Conservation (phyloP, 768 basidiomycete species). For the Termitomyces sp. region DNA sequence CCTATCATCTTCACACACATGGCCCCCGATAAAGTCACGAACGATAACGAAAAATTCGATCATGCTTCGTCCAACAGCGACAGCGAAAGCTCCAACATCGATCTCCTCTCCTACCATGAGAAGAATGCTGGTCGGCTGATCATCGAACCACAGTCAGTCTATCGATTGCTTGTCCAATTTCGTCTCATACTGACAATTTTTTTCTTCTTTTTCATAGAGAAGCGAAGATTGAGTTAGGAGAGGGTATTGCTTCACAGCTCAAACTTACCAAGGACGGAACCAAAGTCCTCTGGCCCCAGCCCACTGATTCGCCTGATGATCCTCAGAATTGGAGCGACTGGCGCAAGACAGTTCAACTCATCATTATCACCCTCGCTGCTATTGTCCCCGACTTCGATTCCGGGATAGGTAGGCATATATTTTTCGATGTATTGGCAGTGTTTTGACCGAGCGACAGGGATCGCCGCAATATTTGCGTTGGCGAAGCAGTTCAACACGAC, state of each 20-base stretch:
- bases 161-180: neutral
- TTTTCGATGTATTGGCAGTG: neutral
- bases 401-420: constrained; percentile 45
- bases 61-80: constrained; percentile 12
- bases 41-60: constrained; percentile 15
- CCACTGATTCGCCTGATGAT: constrained; percentile 54
- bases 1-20: constrained; percentile 4
- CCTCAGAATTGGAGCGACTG: constrained; percentile 60
- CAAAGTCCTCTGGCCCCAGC: constrained; percentile 67
- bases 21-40: constrained; percentile 18
- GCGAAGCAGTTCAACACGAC: constrained; percentile 51
- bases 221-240: constrained; percentile 57
- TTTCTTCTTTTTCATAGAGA: constrained; percentile 41
- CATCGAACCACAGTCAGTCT: constrained; percentile 51
- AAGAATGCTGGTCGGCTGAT: constrained; percentile 52
- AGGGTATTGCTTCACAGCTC: constrained; percentile 43
- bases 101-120: constrained; percentile 44
- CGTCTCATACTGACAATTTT: neutral
- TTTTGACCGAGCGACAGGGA: constrained; percentile 30
- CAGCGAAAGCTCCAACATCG: constrained; percentile 19
- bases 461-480: constrained; percentile 56
- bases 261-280: constrained; percentile 54
- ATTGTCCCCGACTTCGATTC: constrained; percentile 67
- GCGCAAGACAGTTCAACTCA: constrained; percentile 49
- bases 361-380: constrained; percentile 58